phyloP scores from a whole-genome alignment of 1,139 yeast species.

The Yamadazyma sp. region DNA sequence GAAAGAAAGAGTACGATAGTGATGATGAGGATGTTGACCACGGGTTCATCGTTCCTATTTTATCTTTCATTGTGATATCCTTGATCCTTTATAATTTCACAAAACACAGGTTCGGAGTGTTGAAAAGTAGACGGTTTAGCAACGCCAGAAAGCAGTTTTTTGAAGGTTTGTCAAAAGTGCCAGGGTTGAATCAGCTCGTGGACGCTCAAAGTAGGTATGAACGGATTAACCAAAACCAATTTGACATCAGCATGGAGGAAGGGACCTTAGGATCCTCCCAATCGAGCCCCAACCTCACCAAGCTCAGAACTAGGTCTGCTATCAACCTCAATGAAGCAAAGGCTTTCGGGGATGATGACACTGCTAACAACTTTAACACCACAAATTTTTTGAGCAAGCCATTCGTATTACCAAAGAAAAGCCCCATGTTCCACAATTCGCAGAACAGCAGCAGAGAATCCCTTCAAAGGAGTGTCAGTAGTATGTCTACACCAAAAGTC shows the following conservation, averaged over 20 bases:
- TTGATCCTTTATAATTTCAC: slow-evolving; percentile 9
- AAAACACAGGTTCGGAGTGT: slow-evolving; percentile 8
- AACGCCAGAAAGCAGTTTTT: slow-evolving; percentile 14
- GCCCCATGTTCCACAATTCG: slow-evolving; percentile 14
- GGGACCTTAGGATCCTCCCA: slow-evolving; percentile 25
- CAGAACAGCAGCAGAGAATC: slow-evolving; percentile 33
- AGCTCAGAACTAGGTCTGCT: slow-evolving; percentile 42
- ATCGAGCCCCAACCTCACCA: slow-evolving; percentile 21
- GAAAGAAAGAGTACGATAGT: slow-evolving; percentile 13
- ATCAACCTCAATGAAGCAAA: slow-evolving; percentile 30
- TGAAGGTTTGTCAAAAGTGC: slow-evolving; percentile 18
- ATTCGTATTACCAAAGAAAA: slow-evolving; percentile 32
- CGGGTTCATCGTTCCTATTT: slow-evolving; percentile 11
- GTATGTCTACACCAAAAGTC: slow-evolving; percentile 16
- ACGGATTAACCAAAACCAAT: slow-evolving; percentile 18
- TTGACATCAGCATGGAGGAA: slow-evolving; percentile 32
- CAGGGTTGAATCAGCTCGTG: slow-evolving; percentile 16
- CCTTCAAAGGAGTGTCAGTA: slow-evolving; percentile 24
- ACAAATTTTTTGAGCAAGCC: slow-evolving; percentile 38
- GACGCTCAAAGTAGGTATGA: slow-evolving; percentile 15
- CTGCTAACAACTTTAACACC: slow-evolving; percentile 10
- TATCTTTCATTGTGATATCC: slow-evolving; percentile 21
- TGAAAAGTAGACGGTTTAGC: slow-evolving; percentile 16
- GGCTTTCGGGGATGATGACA: slow-evolving; percentile 12
- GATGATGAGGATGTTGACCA: slow-evolving; percentile 25